Evolutionary conservation across 768 basidiomycete genomes (phyloP), one percentile per base, ranked within the genome.

Genomic region (Suillus subalutaceus): DNA sequence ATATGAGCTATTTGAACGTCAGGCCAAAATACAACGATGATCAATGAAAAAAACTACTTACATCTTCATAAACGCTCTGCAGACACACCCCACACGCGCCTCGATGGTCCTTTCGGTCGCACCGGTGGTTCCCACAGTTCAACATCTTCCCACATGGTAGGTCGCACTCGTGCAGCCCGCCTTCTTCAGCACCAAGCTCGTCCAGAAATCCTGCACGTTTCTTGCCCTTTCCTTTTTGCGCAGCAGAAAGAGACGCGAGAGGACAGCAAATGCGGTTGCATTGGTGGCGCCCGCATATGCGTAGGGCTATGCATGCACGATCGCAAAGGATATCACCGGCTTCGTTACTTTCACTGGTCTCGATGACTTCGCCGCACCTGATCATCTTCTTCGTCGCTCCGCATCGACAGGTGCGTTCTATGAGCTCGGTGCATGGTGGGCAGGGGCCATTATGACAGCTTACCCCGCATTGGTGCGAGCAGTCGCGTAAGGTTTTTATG

Each of bases 51-150:
- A 30, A 32, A 46, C 6, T 13, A 71, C 85, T 38, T 68, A 90
- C 90, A 87, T 99, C 97, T 50, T 98, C 96, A 71, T 96, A 99
- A 1, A 90, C 90, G 55, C 94, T 94, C 75, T 89, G 85, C 61
- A 97, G 80, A 77, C 97, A 99, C 26, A 89, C 84, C 1, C 86
- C 88, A 74, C 97, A 99, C 0, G 84, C 78, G 0, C 94, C 94
- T 65, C 82, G 86, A 76, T 99, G 97, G 74, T 99, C 97, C 48
- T 82, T 80, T 71, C 84, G 83, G 66, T 91, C 88, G 74, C 97
- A 99, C 6, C 76, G 80, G 74, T 96, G 94, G 59, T 90, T 86
- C 0, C 93, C 93, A 68, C 94, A 94, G 58, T 76, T 78, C 35
- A 96, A 81, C 70, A 82, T 70, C 74, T 90, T 92, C 16, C 87